Percentiles rank a stretch among this genome's conserved stretches.
phyloP scores from a whole-genome alignment of 2,329 filamentous ascomycete genomes.

The Fusarium nanum region DNA sequence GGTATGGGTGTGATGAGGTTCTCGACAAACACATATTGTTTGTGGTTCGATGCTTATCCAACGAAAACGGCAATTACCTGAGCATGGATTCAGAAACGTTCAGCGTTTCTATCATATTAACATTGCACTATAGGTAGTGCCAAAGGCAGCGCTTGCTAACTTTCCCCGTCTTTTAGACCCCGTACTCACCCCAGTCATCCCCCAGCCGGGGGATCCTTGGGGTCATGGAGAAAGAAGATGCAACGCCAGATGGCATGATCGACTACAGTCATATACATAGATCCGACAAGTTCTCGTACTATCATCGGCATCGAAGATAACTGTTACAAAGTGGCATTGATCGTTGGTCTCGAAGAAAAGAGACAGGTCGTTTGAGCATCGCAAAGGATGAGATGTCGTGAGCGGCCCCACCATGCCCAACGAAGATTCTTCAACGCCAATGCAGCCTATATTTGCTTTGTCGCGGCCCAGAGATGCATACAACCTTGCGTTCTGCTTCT shows the following conservation, averaged over 20 bases:
- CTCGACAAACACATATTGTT: not conserved
- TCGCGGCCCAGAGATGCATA: not conserved
- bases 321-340: not conserved
- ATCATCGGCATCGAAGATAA: not conserved
- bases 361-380: not conserved
- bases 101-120: conserved; percentile 20
- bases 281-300: not conserved
- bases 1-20: conserved; percentile 9
- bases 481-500: conserved; percentile 8
- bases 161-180: conserved; percentile 26
- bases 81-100: conserved; percentile 12
- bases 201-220: conserved; percentile 23
- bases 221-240: conserved; percentile 24
- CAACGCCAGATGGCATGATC: conserved; percentile 11
- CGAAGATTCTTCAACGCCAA: conserved; percentile 17
- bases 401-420: conserved; percentile 5
- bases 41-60: conserved; percentile 15
- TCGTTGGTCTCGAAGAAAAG: not conserved
- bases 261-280: not conserved
- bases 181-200: conserved; percentile 10
- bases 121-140: not conserved
- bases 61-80: not conserved
- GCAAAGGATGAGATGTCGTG: not conserved
- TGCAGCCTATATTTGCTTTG: conserved; percentile 4
- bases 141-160: conserved; percentile 12